Evolutionary conservation across 306 rosid genomes (phyloP), one percentile per base, ranked within the genome.

Genomic region (Geum urbanum): DNA sequence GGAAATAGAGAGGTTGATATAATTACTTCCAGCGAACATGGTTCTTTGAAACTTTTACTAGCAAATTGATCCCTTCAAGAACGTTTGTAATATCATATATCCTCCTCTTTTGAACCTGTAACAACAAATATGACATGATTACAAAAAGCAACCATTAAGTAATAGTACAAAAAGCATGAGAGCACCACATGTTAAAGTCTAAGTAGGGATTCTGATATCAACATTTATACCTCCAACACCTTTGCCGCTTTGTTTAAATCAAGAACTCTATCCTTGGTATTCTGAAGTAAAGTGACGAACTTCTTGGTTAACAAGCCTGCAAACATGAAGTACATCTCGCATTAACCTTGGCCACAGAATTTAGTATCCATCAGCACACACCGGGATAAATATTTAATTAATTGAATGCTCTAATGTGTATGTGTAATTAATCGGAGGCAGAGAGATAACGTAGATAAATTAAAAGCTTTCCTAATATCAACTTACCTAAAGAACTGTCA

Each of bases 21-120:
- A 63, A 68, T 84, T 88, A 90, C 97, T 84, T 88, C 97, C 92
- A 90, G 70, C 94, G 86, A 70, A 90, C 83, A 69, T 80, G 90
- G 74, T 88, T 90, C 81, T 85, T 90, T 52, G 95, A 86, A 41
- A 86, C 88, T 80, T 91, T 91, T 83, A 88, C 96, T 61, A 83
- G 80, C 83, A 91, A 83, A 74, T 95, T 87, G 71, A 86, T 77
- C 71, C 97, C 97, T 82, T 91, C 97, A 51, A 91, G 95, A 66
- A 91, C 95, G 70, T 91, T 91, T 49, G 97, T 91, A 66, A 91
- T 91, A 73, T 88, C 97, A 78, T 91, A 88, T 66, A 91, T 91
- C 81, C 95, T 86, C 80, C 95, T 76, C 85, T 91, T 91, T 46
- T 86, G 90, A 54, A 90, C 96, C 96, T 88, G 82, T 39, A 66